Evolutionary conservation across 108 stramenopile species (phyloP).

Genomic region (Discostella stelligeroides): DNA sequence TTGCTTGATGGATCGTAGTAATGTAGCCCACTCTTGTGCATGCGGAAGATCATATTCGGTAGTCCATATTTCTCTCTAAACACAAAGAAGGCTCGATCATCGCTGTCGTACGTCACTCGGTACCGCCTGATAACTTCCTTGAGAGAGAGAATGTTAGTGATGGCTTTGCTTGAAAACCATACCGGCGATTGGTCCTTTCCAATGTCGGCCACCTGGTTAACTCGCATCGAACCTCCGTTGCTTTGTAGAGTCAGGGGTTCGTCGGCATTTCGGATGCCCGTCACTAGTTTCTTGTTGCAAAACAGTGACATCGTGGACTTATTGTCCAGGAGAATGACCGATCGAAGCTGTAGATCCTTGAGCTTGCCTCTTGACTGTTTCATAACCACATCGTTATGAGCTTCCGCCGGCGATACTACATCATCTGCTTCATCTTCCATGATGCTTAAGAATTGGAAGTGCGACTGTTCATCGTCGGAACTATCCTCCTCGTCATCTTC

Average conservation of each 20-base stretch:
- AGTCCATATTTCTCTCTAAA: not conserved
- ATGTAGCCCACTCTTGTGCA: not conserved
- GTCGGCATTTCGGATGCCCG: too few species aligned
- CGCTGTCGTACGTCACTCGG: not conserved
- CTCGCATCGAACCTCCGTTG: not conserved
- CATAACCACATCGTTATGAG: too few species aligned
- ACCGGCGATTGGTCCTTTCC: not conserved
- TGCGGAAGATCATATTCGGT: not conserved
- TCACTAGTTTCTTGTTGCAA: too few species aligned
- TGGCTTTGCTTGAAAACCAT: not conserved
- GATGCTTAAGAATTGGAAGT: too few species aligned
- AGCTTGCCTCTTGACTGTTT: too few species aligned
- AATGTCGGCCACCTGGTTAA: not conserved
- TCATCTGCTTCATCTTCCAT: too few species aligned
- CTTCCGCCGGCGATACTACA: too few species aligned
- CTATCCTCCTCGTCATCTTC: too few species aligned
- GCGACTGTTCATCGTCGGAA: too few species aligned
- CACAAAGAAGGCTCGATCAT: not conserved
- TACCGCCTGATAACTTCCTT: not conserved
- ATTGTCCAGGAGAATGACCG: too few species aligned
- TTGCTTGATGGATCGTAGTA: not conserved
- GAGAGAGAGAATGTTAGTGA: not conserved
- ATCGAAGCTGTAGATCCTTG: too few species aligned
- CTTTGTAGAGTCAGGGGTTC: slow-evolving; percentile 1
- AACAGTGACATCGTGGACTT: too few species aligned